phyloP scores from a whole-genome alignment of 306 rosid species.

The Morella rubra region DNA sequence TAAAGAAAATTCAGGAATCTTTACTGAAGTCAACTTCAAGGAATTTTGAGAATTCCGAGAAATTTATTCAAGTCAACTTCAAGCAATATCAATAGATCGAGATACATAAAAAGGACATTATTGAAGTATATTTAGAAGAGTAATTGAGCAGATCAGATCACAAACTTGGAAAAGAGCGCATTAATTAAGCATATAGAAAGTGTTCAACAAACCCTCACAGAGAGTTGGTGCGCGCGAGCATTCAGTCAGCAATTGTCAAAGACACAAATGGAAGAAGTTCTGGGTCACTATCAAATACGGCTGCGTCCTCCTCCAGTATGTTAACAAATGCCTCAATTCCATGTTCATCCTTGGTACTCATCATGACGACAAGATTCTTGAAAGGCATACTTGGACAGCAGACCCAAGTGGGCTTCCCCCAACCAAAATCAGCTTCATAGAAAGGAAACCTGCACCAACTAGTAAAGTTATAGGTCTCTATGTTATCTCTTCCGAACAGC shows the following conservation, averaged over 20 bases:
- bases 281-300: background rate
- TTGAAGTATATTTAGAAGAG: no score
- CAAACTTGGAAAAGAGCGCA: no score
- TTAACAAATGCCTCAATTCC: background rate
- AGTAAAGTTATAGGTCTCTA: background rate
- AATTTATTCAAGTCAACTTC: rapidly evolving
- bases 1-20: no score
- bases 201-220: background rate
- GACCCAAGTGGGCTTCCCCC: background rate
- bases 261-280: background rate
- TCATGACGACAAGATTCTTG: background rate
- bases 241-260: background rate
- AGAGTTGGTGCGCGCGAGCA: background rate
- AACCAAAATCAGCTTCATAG: background rate
- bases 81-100: no score
- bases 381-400: background rate
- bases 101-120: no score
- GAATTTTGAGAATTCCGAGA: no score
- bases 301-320: background rate
- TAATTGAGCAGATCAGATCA: no score
- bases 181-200: no score
- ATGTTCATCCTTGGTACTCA: background rate
- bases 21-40: no score
- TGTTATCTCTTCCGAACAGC: background rate
- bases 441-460: constrained; percentile 4